Percentiles rank a stretch among this genome's conserved stretches.
These are phyloP conservation scores for Termitomyces sp. DNA, from an alignment of 1,284 basidiomycete species.

Conservation along the genomic window DNA sequence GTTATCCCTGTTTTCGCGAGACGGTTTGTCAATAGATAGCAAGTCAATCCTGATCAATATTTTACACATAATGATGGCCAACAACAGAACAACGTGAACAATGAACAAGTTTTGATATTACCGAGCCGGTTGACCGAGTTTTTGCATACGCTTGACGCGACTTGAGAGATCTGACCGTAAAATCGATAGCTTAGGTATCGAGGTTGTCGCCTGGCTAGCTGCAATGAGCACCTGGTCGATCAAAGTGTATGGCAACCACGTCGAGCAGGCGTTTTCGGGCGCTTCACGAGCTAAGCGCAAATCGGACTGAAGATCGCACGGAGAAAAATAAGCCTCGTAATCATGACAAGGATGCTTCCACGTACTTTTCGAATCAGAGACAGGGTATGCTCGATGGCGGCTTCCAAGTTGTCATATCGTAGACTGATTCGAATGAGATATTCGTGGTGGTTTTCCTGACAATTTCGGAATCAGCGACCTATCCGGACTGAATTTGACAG, in stretches of 20 bases:
- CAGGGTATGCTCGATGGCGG: conserved; percentile 71
- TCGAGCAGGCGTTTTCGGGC: conserved; percentile 52
- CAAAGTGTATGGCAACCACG: conserved; percentile 82
- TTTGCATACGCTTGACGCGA: conserved; percentile 62
- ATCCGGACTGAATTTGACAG: neutral
- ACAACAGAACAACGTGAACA: neutral
- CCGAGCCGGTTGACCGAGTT: conserved; percentile 30
- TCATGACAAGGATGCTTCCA: conserved; percentile 5
- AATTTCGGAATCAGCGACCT: conserved; percentile 13
- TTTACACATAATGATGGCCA: neutral
- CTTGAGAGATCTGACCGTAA: conserved; percentile 55
- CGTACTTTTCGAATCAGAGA: conserved; percentile 68
- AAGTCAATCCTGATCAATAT: neutral
- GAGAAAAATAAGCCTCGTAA: neutral
- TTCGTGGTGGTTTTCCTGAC: conserved; percentile 68
- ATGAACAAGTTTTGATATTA: neutral
- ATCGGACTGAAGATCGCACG: conserved; percentile 43
- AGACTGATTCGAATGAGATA: conserved; percentile 73
- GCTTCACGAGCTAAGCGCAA: conserved; percentile 51
- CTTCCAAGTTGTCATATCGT: conserved; percentile 74
- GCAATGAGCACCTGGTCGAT: conserved; percentile 82
- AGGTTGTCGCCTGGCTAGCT: conserved; percentile 45
- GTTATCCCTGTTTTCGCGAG: neutral
- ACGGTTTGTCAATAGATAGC: neutral
- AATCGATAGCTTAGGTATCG: conserved; percentile 44